Conservation (phyloP, 1,284 basidiomycete species). For the Bondarzewia mesenterica region DNA sequence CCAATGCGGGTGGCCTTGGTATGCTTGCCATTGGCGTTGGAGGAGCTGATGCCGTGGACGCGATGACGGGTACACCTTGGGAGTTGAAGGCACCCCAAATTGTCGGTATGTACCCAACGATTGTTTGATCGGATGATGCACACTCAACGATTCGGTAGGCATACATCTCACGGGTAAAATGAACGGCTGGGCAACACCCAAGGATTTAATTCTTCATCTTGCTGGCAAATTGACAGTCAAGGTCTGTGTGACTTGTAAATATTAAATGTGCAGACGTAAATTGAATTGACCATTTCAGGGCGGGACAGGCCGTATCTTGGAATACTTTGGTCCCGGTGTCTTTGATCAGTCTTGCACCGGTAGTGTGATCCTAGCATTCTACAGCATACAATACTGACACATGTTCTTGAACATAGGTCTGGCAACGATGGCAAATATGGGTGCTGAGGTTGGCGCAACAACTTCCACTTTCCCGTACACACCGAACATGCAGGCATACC, state of each 20-base stretch:
- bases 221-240: constrained; percentile 93
- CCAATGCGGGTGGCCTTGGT: constrained; percentile 97
- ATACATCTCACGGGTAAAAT: constrained; percentile 87
- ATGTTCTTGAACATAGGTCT: constrained; percentile 41
- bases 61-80: constrained; percentile 98
- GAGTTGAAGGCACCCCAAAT: constrained; percentile 93
- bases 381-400: not conserved
- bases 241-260: constrained; percentile 34
- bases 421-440: constrained; percentile 97
- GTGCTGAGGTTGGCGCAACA: constrained; percentile 97
- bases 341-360: constrained; percentile 90
- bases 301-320: constrained; percentile 93
- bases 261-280: not conserved
- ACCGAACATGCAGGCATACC: constrained; percentile 81
- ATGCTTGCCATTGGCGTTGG: constrained; percentile 98
- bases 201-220: constrained; percentile 93
- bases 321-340: constrained; percentile 97
- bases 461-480: constrained; percentile 98
- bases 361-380: constrained; percentile 18
- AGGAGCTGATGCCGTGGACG: constrained; percentile 98
- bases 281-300: constrained; percentile 41
- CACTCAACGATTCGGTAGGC: constrained; percentile 30
- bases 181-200: constrained; percentile 90
- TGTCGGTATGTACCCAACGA: constrained; percentile 47
- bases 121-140: not conserved